Evolutionary conservation across 257 asterid genomes (phyloP).

Genomic region (Petunia axillaris): DNA sequence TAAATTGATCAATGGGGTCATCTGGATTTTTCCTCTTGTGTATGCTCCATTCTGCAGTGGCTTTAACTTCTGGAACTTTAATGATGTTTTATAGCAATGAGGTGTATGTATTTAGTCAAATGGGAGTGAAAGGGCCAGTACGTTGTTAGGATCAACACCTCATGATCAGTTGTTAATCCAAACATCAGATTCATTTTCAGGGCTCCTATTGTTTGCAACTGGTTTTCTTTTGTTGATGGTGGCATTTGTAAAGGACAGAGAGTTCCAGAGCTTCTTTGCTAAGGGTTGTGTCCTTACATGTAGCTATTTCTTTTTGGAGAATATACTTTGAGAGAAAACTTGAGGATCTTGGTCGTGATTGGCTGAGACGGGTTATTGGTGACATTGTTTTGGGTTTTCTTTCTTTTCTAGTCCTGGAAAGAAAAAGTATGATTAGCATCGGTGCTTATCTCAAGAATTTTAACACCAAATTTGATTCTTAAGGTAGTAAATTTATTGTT

Average conservation of each 20-base stretch:
- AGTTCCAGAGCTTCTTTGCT: constrained; percentile 78
- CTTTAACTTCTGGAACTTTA: constrained; percentile 74
- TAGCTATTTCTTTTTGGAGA: constrained; percentile 89
- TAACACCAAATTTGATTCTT: no score
- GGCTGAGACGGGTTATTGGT: constrained; percentile 80
- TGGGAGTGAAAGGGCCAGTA: constrained; percentile 80
- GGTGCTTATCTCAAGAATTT: no score
- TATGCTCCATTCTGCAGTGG: constrained; percentile 73
- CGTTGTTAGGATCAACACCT: constrained; percentile 81
- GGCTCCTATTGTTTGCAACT: constrained; percentile 71
- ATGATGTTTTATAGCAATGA: constrained; percentile 85
- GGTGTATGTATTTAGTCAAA: constrained; percentile 74
- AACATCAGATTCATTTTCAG: constrained; percentile 91
- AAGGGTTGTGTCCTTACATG: constrained; percentile 77
- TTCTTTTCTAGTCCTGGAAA: constrained; percentile 84
- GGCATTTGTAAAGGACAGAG: constrained; percentile 87
- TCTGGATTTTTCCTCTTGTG: constrained; percentile 73
- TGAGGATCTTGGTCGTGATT: constrained; percentile 83
- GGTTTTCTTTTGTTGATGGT: constrained; percentile 90
- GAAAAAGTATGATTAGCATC: constrained; percentile 74
- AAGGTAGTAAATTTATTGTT: no score
- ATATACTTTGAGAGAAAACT: constrained; percentile 79
- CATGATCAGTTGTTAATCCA: constrained; percentile 86
- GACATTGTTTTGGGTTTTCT: constrained; percentile 78
- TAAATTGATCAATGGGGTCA: constrained; percentile 49